These are phyloP conservation scores for Metschnikowia koreensis DNA, from an alignment of 805 yeast species.

Conservation along the genomic window DNA sequence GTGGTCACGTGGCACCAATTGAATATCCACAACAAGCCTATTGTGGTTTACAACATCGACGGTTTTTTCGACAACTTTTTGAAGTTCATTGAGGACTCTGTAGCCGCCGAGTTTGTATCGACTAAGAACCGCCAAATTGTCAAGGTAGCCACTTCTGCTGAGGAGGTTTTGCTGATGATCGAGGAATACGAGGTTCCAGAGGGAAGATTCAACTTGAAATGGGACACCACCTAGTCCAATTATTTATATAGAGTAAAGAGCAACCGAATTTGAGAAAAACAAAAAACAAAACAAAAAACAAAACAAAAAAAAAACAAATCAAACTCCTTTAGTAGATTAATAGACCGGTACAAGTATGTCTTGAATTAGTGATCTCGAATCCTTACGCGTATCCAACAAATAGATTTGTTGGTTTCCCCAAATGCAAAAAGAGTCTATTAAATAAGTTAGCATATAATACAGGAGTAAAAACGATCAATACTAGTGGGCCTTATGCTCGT, in stretches of 20 bases:
- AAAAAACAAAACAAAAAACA: background rate
- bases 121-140: conserved; percentile 64
- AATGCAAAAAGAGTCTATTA: background rate
- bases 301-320: background rate
- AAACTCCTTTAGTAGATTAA: no score
- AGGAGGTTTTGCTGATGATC: conserved; percentile 63
- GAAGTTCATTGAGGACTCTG: conserved; percentile 57
- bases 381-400: background rate
- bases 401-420: background rate
- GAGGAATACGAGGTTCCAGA: conserved; percentile 63
- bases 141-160: conserved; percentile 63
- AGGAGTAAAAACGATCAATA: background rate
- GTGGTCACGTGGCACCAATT: conserved; percentile 88
- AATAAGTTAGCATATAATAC: conserved; percentile 3
- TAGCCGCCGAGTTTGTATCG: conserved; percentile 65
- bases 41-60: conserved; percentile 70
- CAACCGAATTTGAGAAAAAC: no score
- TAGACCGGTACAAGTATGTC: no score
- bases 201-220: conserved; percentile 70
- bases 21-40: conserved; percentile 81
- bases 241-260: background rate
- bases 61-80: conserved; percentile 78
- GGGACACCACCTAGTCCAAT: conserved; percentile 45
- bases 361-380: no score
- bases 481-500: conserved; percentile 24